Percentiles rank a stretch among this genome's conserved stretches.
Conservation (phyloP, 2,329 filamentous ascomycete genomes). For the Aspergillus chevalieri region DNA sequence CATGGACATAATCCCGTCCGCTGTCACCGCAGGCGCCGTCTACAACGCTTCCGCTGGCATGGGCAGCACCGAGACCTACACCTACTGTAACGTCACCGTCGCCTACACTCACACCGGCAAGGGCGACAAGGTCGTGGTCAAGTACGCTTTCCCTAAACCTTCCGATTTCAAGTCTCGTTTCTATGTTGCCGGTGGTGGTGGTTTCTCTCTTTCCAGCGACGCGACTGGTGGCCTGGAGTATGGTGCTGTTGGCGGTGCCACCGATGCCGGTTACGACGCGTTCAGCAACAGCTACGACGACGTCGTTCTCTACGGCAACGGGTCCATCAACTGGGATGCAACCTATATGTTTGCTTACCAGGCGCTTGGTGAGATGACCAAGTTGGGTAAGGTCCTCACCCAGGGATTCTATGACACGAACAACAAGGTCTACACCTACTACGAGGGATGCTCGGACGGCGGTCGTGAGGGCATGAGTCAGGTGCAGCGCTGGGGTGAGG, state of each 20-base stretch:
- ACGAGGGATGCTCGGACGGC: conserved; percentile 51
- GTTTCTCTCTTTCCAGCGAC: conserved; percentile 34
- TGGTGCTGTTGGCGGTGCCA: conserved; percentile 37
- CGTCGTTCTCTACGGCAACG: conserved; percentile 43
- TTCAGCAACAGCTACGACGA: conserved; percentile 33
- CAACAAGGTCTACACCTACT: conserved; percentile 41
- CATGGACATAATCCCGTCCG: conserved; percentile 36
- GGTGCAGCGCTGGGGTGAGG: conserved; percentile 45
- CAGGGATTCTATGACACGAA: conserved; percentile 34
- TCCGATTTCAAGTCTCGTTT: conserved; percentile 41
- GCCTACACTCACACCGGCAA: conserved; percentile 39
- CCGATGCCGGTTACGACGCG: conserved; percentile 41
- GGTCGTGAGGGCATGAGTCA: conserved; percentile 50
- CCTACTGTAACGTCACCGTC: conserved; percentile 40
- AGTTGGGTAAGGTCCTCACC: conserved; percentile 41
- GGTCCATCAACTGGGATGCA: conserved; percentile 34
- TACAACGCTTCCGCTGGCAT: conserved; percentile 29
- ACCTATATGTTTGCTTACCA: conserved; percentile 39
- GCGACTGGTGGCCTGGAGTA: conserved; percentile 39
- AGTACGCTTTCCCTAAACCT: conserved; percentile 30
- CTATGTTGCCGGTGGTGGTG: conserved; percentile 42
- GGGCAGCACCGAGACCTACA: conserved; percentile 18
- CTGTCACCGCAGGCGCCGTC: conserved; percentile 36
- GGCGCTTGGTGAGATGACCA: conserved; percentile 48
- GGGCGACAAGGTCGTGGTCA: conserved; percentile 33